Conservation (phyloP, 192 early-diverging fungal genomes). For the Backusella mclennaniae region DNA sequence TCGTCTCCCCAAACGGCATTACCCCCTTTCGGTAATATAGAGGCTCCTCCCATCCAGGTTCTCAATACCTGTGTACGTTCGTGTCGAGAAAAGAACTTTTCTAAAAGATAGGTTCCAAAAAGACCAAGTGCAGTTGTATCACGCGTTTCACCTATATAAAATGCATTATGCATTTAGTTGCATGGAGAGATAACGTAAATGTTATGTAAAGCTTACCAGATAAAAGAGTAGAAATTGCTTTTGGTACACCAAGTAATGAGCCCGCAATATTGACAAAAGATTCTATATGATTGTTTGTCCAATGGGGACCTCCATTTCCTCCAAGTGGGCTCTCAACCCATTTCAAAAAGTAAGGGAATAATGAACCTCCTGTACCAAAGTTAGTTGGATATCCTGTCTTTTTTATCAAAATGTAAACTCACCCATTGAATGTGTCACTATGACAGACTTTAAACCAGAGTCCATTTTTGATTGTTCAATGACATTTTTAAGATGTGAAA, state of each 20-base stretch:
- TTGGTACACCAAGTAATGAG: constrained; percentile 82
- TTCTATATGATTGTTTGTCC: constrained; percentile 79
- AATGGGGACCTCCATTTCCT: constrained; percentile 66
- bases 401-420: neutral
- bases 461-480: constrained; percentile 61
- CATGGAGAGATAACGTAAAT: too few species aligned
- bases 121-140: constrained; percentile 79
- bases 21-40: constrained; percentile 87
- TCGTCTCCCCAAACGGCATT: constrained; percentile 73
- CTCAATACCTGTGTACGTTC: constrained; percentile 78
- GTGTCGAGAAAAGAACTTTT: constrained; percentile 77
- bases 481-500: constrained; percentile 66
- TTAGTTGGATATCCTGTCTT: neutral
- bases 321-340: constrained; percentile 74
- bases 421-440: constrained; percentile 71
- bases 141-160: constrained; percentile 58
- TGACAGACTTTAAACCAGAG: constrained; percentile 55
- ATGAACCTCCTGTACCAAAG: constrained; percentile 44
- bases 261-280: constrained; percentile 85
- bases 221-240: constrained; percentile 70
- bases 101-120: constrained; percentile 76
- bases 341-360: constrained; percentile 83
- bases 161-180: neutral
- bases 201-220: constrained; percentile 38
- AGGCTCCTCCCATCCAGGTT: constrained; percentile 76